Percentiles rank a stretch among this genome's conserved stretches.
Evolutionary conservation across 345 rosid genomes (phyloP).

Genomic region (Clausena lansium): DNA sequence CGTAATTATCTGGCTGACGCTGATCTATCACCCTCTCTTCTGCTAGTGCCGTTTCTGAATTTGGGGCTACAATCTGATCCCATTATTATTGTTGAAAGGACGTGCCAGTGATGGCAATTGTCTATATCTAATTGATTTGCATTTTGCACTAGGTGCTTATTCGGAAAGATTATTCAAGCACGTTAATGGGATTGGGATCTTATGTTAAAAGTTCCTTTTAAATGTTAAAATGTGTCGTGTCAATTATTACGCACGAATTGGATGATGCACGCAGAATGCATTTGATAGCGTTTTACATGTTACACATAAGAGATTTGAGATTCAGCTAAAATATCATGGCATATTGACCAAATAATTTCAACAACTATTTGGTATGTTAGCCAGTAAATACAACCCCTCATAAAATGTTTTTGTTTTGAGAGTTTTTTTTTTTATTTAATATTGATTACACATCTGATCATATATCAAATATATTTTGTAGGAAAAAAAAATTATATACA

Average conservation of each 20-base stretch:
- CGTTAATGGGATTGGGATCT: not conserved
- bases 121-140: not conserved
- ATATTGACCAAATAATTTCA: not conserved
- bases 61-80: not conserved
- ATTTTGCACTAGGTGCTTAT: not conserved
- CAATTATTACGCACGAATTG: not conserved
- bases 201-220: no score
- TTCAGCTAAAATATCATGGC: not conserved
- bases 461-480: no score
- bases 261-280: not conserved
- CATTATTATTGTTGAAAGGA: not conserved
- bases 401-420: not conserved
- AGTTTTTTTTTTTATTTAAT: no score
- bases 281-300: not conserved
- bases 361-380: not conserved
- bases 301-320: not conserved
- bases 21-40: not conserved
- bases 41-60: not conserved
- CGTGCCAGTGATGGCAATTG: not conserved
- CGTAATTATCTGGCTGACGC: not conserved
- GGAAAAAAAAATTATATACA: no score
- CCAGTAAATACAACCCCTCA: not conserved
- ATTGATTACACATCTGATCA: no score
- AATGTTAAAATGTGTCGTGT: not conserved
- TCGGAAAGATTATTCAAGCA: not conserved